These are phyloP conservation scores for Exsudoporus frostii DNA, from an alignment of 768 basidiomycete genomes.

Conservation along the genomic window DNA sequence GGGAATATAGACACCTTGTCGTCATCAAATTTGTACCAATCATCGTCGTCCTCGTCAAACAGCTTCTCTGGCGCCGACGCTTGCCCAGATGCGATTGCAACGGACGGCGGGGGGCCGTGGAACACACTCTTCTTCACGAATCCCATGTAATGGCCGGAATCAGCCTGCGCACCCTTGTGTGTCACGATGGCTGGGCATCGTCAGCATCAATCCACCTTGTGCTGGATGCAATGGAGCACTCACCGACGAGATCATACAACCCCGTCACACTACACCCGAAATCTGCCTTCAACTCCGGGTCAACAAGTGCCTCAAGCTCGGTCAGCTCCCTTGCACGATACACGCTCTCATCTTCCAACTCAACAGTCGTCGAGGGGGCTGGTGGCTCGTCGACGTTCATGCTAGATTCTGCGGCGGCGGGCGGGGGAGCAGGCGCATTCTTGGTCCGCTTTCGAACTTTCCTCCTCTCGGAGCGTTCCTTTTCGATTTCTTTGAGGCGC, in stretches of 20 bases:
- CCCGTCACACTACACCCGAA: slow-evolving; percentile 74
- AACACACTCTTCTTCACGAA: slow-evolving; percentile 81
- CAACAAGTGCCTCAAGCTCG: slow-evolving; percentile 63
- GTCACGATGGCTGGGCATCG: slow-evolving; percentile 79
- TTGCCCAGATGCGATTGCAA: slow-evolving; percentile 1
- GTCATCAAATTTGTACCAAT: slow-evolving; percentile 97
- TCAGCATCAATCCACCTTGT: neutral
- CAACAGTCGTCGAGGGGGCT: slow-evolving; percentile 20
- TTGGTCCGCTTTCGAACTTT: slow-evolving; percentile 80
- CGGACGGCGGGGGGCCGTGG: slow-evolving; percentile 33
- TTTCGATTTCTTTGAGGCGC: slow-evolving; percentile 75
- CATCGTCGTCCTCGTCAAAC: slow-evolving; percentile 60
- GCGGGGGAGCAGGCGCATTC: slow-evolving; percentile 23
- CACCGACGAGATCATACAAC: slow-evolving; percentile 89
- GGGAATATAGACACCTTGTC: slow-evolving; percentile 89
- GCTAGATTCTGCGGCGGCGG: slow-evolving; percentile 20
- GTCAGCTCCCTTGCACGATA: slow-evolving; percentile 62
- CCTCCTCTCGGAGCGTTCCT: slow-evolving; percentile 77
- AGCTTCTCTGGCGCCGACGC: slow-evolving; percentile 14
- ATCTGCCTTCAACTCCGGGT: slow-evolving; percentile 61
- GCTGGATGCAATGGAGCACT: slow-evolving; percentile 27
- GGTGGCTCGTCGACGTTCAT: slow-evolving; percentile 50
- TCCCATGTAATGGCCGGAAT: slow-evolving; percentile 94
- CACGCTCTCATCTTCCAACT: slow-evolving; percentile 60
- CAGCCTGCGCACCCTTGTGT: slow-evolving; percentile 94